Evolutionary conservation across 208 protist genomes (phyloP), one percentile per base, ranked within the genome.

Genomic region (Acanthamoeba sp.): DNA sequence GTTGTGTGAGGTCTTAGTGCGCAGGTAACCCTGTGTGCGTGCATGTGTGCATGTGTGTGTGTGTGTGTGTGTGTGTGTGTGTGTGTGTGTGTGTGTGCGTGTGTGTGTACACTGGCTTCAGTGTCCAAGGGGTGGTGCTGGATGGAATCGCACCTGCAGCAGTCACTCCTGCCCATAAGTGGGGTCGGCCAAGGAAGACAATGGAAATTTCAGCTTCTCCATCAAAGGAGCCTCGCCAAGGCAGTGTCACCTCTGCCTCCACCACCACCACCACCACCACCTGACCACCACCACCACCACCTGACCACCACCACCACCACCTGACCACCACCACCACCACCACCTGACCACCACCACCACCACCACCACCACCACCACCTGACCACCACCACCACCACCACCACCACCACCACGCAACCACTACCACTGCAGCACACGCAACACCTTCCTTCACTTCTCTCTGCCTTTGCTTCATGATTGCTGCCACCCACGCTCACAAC

Each of bases 161-260:
- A 66, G 59, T 66, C 14, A 14, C 59, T 16, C 59, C 59, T 66
- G 59, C 59, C 59, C 59, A 66, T 3, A 66, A 66, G 59, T 27
- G 59, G 59, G 59, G 59, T 66, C 59, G 14, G 59, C 59, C 59
- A 66, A 66, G 59, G 59, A 66, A 66, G 59, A 66, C 59, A 66
- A 66, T 10, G 10, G 42, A 3, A 48, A 48, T 48, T 3, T 48
- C 59, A 66, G 59, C 59, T 14, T 66, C 59, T 66, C 59, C 59
- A 66, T 66, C 14, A 14, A 3, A 66, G 59, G 18, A 66, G 59
- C 59, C 59, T 66, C 59, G 14, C 59, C 59, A 66, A 66, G 59
- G 59, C 59, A 66, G 59, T 66, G 59, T 66, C 59, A 66, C 14
- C 59, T 66, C 59, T 66, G 59, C 59, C 59, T 66, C 59, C 18